Evolutionary conservation across 352 stramenopile genomes (phyloP), one percentile per base, ranked within the genome.

Genomic region (Saprolegnia parasitica): DNA sequence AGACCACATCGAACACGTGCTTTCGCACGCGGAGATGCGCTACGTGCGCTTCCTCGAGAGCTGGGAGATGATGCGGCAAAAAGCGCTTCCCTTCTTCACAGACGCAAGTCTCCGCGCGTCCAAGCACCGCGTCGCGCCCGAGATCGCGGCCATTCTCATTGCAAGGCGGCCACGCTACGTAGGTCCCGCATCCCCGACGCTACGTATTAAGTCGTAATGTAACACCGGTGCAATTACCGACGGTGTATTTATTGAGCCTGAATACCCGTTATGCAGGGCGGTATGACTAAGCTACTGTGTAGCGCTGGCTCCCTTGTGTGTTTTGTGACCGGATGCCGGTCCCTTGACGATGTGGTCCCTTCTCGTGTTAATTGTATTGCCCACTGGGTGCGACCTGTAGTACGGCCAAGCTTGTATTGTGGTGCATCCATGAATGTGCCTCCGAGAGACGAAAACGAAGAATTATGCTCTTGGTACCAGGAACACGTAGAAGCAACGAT

Each of bases 21-120:
- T 67, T 6, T 15, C n/a, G 39, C 18, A 6, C 39, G n/a, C 49
- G 0, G 58, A 67, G 40, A 18, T 42, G 8, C 40, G 24, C 16
- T 67, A 67, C 58, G 21, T 67, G 15, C n/a, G n/a, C 20, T 67
- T 67, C 29, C 35, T 49, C 8, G 37, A 54, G 58, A 46, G 40
- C 40, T 67, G 58, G 58, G 13, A 52, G 15, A 15, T 26, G 16
- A 20, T 50, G 15, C 37, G 58, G 3, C 42, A 49, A n/a, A 35
- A 16, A n/a, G 29, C n/a, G 40, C 20, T 18, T 20, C 29, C 20
- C 24, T 20, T 21, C n/a, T 20, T 32, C 56, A 37, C 56, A 18
- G 18, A 49, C 21, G 21, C 4, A 6, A 32, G 20, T 23, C 56
- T 46, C 10, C 32, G 23, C 20, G 20, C 20, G 10, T 2, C 11